Conservation (phyloP, 2,329 filamentous ascomycete species). For the Exophiala alcalophila region DNA sequence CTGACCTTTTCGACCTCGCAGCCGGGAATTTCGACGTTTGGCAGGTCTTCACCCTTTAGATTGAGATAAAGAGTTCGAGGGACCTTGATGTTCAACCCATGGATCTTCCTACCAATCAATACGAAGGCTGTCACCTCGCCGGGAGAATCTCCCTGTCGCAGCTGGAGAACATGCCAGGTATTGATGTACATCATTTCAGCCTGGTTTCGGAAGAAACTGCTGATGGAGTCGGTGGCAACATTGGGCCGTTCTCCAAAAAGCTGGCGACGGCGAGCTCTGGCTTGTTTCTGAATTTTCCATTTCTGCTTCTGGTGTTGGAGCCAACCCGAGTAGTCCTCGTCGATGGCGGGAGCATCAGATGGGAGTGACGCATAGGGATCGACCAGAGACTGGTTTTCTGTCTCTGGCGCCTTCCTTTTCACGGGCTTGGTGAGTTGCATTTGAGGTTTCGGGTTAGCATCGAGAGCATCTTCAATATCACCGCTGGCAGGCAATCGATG, state of each 20-base stretch:
- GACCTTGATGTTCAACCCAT: constrained; percentile 82
- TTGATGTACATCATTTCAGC: constrained; percentile 85
- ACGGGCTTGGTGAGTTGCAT: constrained; percentile 59
- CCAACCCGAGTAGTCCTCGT: constrained; percentile 83
- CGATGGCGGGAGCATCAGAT: constrained; percentile 76
- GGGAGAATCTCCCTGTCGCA: constrained; percentile 76
- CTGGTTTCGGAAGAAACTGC: constrained; percentile 81
- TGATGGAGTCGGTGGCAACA: constrained; percentile 59
- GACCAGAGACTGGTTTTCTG: constrained; percentile 50
- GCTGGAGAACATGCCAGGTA: constrained; percentile 91
- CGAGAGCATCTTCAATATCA: constrained; percentile 81
- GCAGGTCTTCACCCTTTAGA: constrained; percentile 79
- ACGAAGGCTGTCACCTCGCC: constrained; percentile 87
- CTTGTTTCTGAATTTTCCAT: constrained; percentile 96
- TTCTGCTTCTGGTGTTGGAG: constrained; percentile 95
- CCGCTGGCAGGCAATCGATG: constrained; percentile 54
- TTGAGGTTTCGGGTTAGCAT: constrained; percentile 64
- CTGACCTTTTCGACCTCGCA: constrained; percentile 91
- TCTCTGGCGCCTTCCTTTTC: constrained; percentile 68
- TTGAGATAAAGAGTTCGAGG: constrained; percentile 89
- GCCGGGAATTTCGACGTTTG: constrained; percentile 79
- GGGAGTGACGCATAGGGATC: constrained; percentile 84
- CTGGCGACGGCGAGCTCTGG: constrained; percentile 78
- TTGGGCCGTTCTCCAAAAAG: constrained; percentile 82
- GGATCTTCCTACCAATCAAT: constrained; percentile 88